Evolutionary conservation across 2,329 filamentous ascomycete species (phyloP).

Genomic region (Orbilia quercus): DNA sequence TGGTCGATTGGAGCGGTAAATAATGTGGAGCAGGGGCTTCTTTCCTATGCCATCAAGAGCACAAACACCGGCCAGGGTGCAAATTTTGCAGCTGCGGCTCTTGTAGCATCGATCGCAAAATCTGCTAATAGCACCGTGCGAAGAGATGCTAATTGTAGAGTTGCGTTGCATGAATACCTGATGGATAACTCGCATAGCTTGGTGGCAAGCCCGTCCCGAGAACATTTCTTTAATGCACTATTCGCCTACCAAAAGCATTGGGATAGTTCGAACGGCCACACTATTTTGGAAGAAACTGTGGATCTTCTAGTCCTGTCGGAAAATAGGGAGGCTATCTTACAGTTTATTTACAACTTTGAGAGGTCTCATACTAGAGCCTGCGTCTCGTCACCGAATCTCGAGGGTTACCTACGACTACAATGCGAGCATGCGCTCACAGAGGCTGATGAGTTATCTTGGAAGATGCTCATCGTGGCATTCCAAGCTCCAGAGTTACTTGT

Average conservation of each 20-base stretch:
- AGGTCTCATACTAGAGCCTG: constrained; percentile 43
- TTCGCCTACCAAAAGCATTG: constrained; percentile 53
- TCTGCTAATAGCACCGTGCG: constrained; percentile 49
- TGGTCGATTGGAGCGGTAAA: constrained; percentile 40
- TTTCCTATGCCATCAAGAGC: constrained; percentile 29
- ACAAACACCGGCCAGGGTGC: constrained; percentile 29
- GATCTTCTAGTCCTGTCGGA: constrained; percentile 45
- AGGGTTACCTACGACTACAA: constrained; percentile 44
- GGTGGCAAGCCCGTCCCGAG: constrained; percentile 48
- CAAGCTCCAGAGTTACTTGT: constrained; percentile 47
- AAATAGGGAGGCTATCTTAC: constrained; percentile 47
- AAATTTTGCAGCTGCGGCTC: constrained; percentile 45
- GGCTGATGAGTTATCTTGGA: constrained; percentile 48
- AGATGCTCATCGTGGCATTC: constrained; percentile 53
- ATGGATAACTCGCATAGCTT: constrained; percentile 61
- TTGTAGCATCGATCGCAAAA: constrained; percentile 40
- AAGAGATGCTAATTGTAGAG: constrained; percentile 28
- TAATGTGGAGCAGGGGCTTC: constrained; percentile 33
- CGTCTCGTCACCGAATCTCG: constrained; percentile 42
- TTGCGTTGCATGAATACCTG: constrained; percentile 67
- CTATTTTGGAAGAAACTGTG: constrained; percentile 46
- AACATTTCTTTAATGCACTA: constrained; percentile 50
- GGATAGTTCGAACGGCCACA: constrained; percentile 42
- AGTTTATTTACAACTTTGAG: constrained; percentile 55
- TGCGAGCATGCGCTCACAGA: constrained; percentile 44